These are phyloP conservation scores for Exserohilum turcica DNA, from an alignment of 2,329 filamentous ascomycete species.

Conservation along the genomic window DNA sequence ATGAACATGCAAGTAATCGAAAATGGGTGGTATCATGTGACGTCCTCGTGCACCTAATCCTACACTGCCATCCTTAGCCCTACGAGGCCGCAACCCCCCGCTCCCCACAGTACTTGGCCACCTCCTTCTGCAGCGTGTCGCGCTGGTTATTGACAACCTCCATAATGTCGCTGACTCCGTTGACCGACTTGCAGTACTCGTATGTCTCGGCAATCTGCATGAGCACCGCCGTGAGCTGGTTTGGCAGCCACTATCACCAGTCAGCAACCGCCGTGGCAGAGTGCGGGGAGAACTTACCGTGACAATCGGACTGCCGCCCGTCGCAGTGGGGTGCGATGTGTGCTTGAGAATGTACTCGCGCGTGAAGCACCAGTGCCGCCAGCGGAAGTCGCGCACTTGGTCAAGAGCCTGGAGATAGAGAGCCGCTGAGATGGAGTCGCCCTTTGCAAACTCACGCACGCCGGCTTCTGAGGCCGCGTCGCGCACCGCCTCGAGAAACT, in stretches of 20 bases:
- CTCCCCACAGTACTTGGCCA: constrained; percentile 74
- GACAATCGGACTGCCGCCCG: constrained; percentile 80
- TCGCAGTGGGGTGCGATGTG: constrained; percentile 76
- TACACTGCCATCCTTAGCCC: constrained; percentile 2
- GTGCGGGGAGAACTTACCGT: constrained; percentile 53
- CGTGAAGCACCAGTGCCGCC: constrained; percentile 85
- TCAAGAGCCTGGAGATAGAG: constrained; percentile 62
- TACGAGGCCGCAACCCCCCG: constrained; percentile 50
- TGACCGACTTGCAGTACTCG: constrained; percentile 52
- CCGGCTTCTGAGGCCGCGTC: constrained; percentile 57
- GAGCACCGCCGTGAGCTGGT: constrained; percentile 77
- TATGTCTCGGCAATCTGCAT: constrained; percentile 69
- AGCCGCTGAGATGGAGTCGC: constrained; percentile 63
- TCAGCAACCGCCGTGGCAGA: constrained; percentile 6
- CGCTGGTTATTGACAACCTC: constrained; percentile 67
- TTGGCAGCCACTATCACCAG: constrained; percentile 69
- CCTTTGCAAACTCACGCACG: constrained; percentile 65
- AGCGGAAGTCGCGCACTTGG: constrained; percentile 80
- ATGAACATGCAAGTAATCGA: not conserved
- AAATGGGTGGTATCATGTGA: not conserved
- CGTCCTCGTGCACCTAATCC: not conserved
- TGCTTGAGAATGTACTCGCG: constrained; percentile 83
- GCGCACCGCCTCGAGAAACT: constrained; percentile 77
- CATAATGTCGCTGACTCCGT: constrained; percentile 67
- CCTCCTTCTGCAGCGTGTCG: constrained; percentile 72